phyloP scores from a whole-genome alignment of 768 basidiomycete species.

The Cubamyces lactineus region DNA sequence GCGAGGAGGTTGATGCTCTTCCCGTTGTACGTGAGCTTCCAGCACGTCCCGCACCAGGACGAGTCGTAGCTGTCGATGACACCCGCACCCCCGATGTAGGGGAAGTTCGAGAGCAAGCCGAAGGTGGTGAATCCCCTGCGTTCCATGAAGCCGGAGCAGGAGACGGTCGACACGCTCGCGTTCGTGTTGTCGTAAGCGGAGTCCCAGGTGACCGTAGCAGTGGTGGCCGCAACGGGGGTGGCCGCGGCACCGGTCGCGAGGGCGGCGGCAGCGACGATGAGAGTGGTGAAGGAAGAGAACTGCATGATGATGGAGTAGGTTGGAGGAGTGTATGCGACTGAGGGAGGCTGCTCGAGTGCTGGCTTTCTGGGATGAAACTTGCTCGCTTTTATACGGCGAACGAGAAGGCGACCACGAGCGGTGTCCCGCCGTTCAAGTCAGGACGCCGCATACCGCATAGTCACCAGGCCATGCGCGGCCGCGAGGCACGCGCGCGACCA shows the following conservation, averaged over 20 bases:
- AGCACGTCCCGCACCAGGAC: conserved; percentile 39
- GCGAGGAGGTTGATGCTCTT: conserved; percentile 36
- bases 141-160: conserved; percentile 46
- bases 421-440: too few species aligned
- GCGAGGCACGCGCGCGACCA: too few species aligned
- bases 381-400: too few species aligned
- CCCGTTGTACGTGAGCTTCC: conserved; percentile 35
- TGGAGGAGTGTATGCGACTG: background rate
- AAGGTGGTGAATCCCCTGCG: conserved; percentile 40
- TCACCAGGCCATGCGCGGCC: too few species aligned
- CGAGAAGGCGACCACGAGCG: too few species aligned
- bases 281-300: conserved; percentile 26
- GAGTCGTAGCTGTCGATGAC: conserved; percentile 37
- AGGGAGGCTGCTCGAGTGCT: background rate
- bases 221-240: conserved; percentile 28
- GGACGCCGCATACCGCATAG: too few species aligned
- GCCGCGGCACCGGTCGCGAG: conserved; percentile 19
- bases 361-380: too few species aligned
- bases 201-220: conserved; percentile 40
- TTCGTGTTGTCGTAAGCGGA: conserved; percentile 37
- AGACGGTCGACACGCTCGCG: conserved; percentile 35
- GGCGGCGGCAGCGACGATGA: conserved; percentile 22
- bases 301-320: conserved; percentile 30
- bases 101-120: conserved; percentile 42
- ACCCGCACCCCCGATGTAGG: conserved; percentile 40